Conservation (phyloP, 768 basidiomycete genomes). For the Lyophyllum semitale region DNA sequence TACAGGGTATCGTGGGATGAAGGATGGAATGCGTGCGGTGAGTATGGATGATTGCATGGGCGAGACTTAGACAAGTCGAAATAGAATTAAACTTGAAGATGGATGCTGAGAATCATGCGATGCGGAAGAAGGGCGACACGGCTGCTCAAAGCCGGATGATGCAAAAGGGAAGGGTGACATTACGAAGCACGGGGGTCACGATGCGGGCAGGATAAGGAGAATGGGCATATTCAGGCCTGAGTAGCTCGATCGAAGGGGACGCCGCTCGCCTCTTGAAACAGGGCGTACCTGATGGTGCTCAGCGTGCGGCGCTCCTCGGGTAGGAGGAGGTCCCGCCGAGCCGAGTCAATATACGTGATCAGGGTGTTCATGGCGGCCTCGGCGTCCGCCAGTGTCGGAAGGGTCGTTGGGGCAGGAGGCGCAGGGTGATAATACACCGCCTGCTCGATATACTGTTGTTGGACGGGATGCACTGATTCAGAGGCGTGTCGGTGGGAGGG, state of each 20-base stretch:
- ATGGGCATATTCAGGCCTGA: not conserved
- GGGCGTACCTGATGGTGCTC: constrained; percentile 47
- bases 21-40: not conserved
- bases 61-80: not conserved
- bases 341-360: constrained; percentile 50
- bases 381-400: constrained; percentile 48
- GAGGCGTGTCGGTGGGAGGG: not conserved
- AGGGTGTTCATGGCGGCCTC: constrained; percentile 57
- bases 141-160: not conserved
- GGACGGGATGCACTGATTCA: not conserved
- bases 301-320: constrained; percentile 41
- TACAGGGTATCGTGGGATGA: constrained; percentile 4
- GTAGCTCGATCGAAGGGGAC: constrained; percentile 20
- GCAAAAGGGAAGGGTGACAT: not conserved
- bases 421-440: not conserved
- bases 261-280: constrained; percentile 47
- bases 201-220: not conserved
- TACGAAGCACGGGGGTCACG: not conserved
- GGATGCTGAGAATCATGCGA: not conserved
- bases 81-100: not conserved
- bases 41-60: not conserved
- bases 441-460: not conserved
- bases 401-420: not conserved
- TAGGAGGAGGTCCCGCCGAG: constrained; percentile 28
- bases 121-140: not conserved